Percentiles rank a stretch among this genome's conserved stretches.
phyloP scores from a whole-genome alignment of 345 rosid genomes.

The Trapa incisa region DNA sequence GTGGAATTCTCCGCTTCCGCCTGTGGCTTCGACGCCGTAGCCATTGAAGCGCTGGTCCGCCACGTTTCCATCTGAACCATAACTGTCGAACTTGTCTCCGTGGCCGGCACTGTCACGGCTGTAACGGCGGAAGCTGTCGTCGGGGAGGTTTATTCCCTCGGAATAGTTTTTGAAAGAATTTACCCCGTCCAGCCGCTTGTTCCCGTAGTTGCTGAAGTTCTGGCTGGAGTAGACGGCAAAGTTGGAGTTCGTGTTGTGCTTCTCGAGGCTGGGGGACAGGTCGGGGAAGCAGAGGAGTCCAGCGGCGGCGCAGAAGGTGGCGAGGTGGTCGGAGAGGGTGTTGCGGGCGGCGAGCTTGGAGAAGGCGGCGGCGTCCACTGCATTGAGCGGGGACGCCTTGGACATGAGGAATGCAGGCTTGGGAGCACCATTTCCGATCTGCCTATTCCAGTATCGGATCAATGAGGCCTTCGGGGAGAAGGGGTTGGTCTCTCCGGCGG shows the following conservation, averaged over 20 bases:
- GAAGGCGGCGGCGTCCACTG: constrained; percentile 27
- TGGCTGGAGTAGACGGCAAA: constrained; percentile 16
- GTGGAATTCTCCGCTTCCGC: constrained; percentile 28
- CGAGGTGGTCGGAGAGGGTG: constrained; percentile 20
- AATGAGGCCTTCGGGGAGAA: constrained; percentile 29
- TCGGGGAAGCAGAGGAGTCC: constrained; percentile 34
- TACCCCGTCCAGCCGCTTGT: constrained; percentile 17
- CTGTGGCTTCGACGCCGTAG: constrained; percentile 27
- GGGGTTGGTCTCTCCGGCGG: constrained; percentile 10
- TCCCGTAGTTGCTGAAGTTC: constrained; percentile 39
- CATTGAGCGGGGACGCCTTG: constrained; percentile 28
- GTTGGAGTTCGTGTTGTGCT: constrained; percentile 22
- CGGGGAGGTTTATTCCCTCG: constrained; percentile 7
- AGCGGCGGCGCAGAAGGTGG: constrained; percentile 37
- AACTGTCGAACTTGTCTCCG: constrained; percentile 15
- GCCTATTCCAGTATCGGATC: constrained; percentile 35
- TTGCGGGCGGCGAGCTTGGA: constrained; percentile 26
- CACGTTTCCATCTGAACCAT: constrained; percentile 22
- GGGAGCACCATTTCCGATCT: constrained; percentile 21
- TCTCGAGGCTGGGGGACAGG: constrained; percentile 22
- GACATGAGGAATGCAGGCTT: constrained; percentile 26
- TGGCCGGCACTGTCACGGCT: constrained; percentile 18
- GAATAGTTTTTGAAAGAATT: constrained; percentile 30
- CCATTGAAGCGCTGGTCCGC: constrained; percentile 38
- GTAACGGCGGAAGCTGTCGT: constrained; percentile 25